Evolutionary conservation across 1,284 basidiomycete species (phyloP), one percentile per base, ranked within the genome.

Genomic region (Leucoagaricus sp.): DNA sequence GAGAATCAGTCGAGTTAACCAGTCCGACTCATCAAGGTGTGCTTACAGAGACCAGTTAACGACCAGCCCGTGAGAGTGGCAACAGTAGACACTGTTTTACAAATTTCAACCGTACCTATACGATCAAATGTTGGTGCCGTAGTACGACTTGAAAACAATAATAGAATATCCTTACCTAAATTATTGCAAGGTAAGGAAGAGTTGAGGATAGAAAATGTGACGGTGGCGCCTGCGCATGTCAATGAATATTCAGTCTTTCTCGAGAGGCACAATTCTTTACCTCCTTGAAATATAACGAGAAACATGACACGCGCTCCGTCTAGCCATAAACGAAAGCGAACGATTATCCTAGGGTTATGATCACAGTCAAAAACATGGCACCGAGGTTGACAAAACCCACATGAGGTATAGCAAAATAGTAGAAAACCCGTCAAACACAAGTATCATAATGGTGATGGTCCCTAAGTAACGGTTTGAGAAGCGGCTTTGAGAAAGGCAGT

Each of bases 381-480:
- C 19, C 40, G 40, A 40, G 38, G 33, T 26, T 6, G 4, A n/a
- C n/a, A n/a, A 7, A 3, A 56, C 75, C 61, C 60, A 81, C 82
- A 82, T 81, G 49, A 82, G 66, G 62, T 80, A 81, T 41, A 79
- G 61, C 40, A 79, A 62, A 25, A 82, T 64, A 3, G 76, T 67
- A 5, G 75, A 75, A 53, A 78, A 55, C 2, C 64, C 69, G 55
- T 80, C 70, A 19, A 74, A 64, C 10, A 58, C 63, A 26, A 77
- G 69, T 23, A 78, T 64, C 9, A 65, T 59, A 10, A 77, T 63
- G 34, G 78, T 63, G 53, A 79, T 70, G 65, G 64, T 46, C 76
- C 80, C 82, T 58, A 7, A 36, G 26, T 29, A 41, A 34, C 13
- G 9, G n/a, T 2, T n/a, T 44, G 19, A 4, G 26, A 29, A 34